phyloP scores from a whole-genome alignment of 2,329 filamentous ascomycete genomes.

The Penicillium sp. region DNA sequence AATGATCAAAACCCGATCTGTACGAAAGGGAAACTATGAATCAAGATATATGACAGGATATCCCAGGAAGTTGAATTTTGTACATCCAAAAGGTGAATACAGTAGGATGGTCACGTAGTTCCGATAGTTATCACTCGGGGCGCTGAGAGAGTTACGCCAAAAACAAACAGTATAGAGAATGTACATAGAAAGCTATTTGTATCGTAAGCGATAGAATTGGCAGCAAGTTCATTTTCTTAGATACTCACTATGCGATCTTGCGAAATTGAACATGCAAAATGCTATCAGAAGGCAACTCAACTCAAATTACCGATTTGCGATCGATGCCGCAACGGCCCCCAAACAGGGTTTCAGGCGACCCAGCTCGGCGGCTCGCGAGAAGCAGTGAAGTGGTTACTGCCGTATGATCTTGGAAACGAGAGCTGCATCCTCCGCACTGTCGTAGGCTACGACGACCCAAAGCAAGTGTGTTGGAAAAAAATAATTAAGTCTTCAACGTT shows the following conservation, averaged over 20 bases:
- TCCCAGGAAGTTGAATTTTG: not conserved
- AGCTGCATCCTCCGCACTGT: not conserved
- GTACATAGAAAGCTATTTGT: not conserved
- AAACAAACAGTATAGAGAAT: not conserved
- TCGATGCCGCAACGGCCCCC: constrained; percentile 4
- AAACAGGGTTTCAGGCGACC: constrained; percentile 18
- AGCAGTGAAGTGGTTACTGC: not conserved
- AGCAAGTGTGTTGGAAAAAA: not conserved
- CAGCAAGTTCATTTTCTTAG: not conserved
- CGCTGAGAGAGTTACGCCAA: not conserved
- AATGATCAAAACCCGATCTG: not conserved
- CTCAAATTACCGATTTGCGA: constrained; percentile 7
- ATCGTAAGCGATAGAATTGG: not conserved
- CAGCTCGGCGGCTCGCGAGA: constrained; percentile 13
- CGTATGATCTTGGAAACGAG: not conserved
- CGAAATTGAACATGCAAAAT: constrained; percentile 9
- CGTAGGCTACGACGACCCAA: not conserved
- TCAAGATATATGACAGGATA: not conserved
- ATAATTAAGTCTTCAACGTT: too few species aligned
- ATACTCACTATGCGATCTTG: not conserved
- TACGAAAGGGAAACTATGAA: not conserved
- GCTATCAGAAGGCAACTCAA: constrained; percentile 12
- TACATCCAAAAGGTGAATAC: not conserved
- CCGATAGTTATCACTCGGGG: not conserved
- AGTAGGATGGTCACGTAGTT: not conserved